Conservation (phyloP, 345 rosid genomes). For the Heritiera fomes region DNA sequence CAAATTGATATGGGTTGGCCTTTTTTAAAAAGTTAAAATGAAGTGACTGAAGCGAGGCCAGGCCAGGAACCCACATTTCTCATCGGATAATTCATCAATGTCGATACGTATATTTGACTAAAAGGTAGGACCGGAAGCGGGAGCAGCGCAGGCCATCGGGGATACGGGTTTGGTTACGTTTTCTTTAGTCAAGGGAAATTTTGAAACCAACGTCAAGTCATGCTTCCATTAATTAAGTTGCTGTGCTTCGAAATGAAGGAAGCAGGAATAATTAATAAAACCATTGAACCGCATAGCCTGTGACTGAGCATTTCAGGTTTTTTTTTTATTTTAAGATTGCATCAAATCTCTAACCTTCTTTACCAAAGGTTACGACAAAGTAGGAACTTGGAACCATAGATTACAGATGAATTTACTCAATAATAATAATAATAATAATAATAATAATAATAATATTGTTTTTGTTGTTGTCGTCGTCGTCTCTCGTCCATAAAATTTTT, state of each 20-base stretch:
- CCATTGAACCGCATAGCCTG: background rate
- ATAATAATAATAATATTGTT: too few relatives aligned
- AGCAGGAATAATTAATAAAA: background rate
- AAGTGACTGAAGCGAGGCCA: background rate
- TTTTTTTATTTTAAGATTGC: background rate
- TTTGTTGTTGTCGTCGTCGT: too few relatives aligned
- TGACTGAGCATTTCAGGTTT: background rate
- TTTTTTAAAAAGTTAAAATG: background rate
- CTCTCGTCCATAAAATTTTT: background rate
- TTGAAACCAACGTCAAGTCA: constrained; percentile 11
- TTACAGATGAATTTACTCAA: background rate
- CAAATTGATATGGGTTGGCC: background rate
- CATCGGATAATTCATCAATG: constrained; percentile 1
- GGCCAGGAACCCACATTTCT: constrained; percentile 4
- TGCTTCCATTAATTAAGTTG: constrained; percentile 10
- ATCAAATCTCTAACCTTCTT: background rate
- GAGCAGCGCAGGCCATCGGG: background rate
- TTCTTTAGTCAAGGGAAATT: constrained; percentile 4
- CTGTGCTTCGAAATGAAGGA: background rate
- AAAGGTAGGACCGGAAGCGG: background rate
- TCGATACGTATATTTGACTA: background rate
- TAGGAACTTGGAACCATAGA: background rate
- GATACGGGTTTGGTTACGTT: background rate
- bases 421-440: too few relatives aligned
- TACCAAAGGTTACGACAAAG: background rate